Percentiles rank a stretch among this genome's conserved stretches.
These are phyloP conservation scores for Eutypella sp. DNA, from an alignment of 2,329 filamentous ascomycete genomes.

Conservation along the genomic window DNA sequence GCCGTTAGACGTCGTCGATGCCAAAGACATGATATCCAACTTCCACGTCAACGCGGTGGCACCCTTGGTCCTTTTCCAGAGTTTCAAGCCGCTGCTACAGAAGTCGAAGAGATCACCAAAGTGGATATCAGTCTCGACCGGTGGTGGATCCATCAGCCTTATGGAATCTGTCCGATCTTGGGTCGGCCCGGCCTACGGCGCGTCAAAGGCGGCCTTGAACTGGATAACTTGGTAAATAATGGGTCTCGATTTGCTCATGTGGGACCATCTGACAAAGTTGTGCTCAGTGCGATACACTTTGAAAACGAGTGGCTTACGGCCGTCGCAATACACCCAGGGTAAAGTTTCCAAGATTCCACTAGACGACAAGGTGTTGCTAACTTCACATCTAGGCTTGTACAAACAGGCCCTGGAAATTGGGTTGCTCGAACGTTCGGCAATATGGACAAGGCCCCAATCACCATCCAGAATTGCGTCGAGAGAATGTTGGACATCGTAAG, in stretches of 20 bases:
- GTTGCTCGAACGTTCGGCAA: background rate
- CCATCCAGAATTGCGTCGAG: background rate
- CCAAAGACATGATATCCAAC: background rate
- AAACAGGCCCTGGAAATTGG: slow-evolving; percentile 1
- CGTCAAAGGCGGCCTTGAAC: slow-evolving; percentile 2
- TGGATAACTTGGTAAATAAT: slow-evolving; percentile 1
- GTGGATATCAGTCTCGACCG: slow-evolving; percentile 7
- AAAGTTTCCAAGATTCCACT: background rate
- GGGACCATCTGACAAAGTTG: background rate
- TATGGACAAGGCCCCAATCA: slow-evolving; percentile 6
- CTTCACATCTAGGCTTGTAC: background rate
- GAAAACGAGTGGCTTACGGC: background rate
- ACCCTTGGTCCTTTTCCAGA: background rate
- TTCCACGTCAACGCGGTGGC: background rate
- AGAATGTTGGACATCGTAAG: too few relatives aligned
- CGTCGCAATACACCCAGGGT: background rate
- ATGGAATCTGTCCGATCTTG: background rate
- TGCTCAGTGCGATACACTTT: background rate
- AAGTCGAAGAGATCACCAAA: slow-evolving; percentile 2
- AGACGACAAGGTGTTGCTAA: background rate
- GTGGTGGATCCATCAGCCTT: slow-evolving; percentile 1
- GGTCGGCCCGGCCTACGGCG: slow-evolving; percentile 1
- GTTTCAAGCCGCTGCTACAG: background rate
- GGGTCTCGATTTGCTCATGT: background rate
- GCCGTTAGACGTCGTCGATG: background rate